phyloP scores from a whole-genome alignment of 2,329 filamentous ascomycete genomes.

The Colletotrichum incanum region DNA sequence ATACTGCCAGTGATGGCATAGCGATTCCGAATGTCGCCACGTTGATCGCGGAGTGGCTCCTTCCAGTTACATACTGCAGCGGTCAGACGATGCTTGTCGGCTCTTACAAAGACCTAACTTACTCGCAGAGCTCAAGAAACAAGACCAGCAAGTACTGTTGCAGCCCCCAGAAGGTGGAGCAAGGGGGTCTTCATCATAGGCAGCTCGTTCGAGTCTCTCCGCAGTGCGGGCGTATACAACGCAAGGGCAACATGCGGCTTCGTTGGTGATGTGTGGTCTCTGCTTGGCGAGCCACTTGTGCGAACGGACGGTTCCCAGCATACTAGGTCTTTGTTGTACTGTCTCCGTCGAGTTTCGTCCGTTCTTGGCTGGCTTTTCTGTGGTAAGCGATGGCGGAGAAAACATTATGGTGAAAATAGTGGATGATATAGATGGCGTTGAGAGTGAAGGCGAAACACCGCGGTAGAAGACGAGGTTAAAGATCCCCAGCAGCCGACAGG shows the following conservation, averaged over 20 bases:
- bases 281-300: slow-evolving; percentile 23
- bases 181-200: slow-evolving; percentile 34
- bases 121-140: slow-evolving; percentile 19
- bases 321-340: slow-evolving; percentile 16
- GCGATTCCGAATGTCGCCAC: slow-evolving; percentile 21
- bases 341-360: slow-evolving; percentile 19
- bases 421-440: not conserved
- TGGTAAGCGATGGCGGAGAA: not conserved
- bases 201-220: slow-evolving; percentile 30
- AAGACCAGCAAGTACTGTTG: slow-evolving; percentile 26
- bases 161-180: slow-evolving; percentile 17
- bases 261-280: slow-evolving; percentile 4
- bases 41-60: slow-evolving; percentile 20
- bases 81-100: not conserved
- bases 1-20: slow-evolving; percentile 29
- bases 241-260: slow-evolving; percentile 25
- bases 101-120: not conserved
- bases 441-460: not conserved
- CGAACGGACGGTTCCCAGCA: slow-evolving; percentile 16
- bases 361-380: slow-evolving; percentile 9
- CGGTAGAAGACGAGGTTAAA: not conserved
- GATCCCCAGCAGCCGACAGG: not conserved
- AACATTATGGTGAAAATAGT: not conserved
- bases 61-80: slow-evolving; percentile 19
- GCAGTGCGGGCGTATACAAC: slow-evolving; percentile 26